A percentile compares a stretch with the other conserved stretches of the same genome.
phyloP scores from a whole-genome alignment of 2,329 filamentous ascomycete species.

The Curvularia spicifera region DNA sequence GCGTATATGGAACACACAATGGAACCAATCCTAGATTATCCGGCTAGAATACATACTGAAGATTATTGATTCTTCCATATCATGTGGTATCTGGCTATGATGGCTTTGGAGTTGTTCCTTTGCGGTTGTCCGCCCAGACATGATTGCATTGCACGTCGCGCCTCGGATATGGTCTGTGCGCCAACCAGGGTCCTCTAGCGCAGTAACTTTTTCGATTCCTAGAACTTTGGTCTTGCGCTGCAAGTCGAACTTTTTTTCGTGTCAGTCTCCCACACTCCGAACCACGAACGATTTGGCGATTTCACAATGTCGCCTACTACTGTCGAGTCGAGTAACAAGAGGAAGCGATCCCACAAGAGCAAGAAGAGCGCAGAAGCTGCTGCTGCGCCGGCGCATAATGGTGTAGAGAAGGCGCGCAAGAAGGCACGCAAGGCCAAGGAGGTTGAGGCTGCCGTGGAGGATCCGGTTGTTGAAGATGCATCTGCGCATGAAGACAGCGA shows the following conservation, averaged over 20 bases:
- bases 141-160: constrained; percentile 4
- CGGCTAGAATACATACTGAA: no score
- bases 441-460: constrained; percentile 47
- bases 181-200: constrained; percentile 13
- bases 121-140: neutral
- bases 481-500: constrained; percentile 45
- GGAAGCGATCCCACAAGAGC: constrained; percentile 56
- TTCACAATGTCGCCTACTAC: constrained; percentile 48
- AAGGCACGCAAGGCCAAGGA: constrained; percentile 48
- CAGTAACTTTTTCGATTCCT: constrained; percentile 15
- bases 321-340: constrained; percentile 52
- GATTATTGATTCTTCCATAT: neutral
- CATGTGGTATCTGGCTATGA: neutral
- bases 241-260: constrained; percentile 15
- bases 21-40: no score
- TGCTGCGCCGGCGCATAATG: constrained; percentile 23
- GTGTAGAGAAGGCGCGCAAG: constrained; percentile 36
- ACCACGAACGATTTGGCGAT: constrained; percentile 6
- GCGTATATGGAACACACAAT: no score
- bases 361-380: constrained; percentile 40
- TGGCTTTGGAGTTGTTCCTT: neutral
- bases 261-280: neutral
- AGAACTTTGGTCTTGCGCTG: constrained; percentile 13
- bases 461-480: constrained; percentile 24
- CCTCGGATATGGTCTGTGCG: constrained; percentile 6